phyloP scores from a whole-genome alignment of 768 basidiomycete genomes.

The Naganishia antarctica region DNA sequence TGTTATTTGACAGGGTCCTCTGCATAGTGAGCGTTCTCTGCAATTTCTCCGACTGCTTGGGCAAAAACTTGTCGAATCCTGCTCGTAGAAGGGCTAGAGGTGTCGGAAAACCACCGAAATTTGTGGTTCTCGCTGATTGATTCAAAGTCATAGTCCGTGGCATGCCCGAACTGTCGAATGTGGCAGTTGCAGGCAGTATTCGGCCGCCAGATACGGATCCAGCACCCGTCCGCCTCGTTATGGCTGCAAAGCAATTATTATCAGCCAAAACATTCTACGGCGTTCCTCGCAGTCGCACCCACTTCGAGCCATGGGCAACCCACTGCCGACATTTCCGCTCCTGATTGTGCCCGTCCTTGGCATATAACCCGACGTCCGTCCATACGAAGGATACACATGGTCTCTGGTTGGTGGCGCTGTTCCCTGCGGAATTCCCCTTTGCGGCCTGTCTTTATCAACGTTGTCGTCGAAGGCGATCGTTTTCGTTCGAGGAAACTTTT shows the following conservation, averaged over 20 bases:
- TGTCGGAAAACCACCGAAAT: conserved; percentile 50
- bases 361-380: conserved; percentile 31
- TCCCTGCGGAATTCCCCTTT: not conserved
- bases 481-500: conserved; percentile 48
- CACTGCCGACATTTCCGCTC: conserved; percentile 22
- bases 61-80: conserved; percentile 61
- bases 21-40: conserved; percentile 72
- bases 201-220: not conserved
- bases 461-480: conserved; percentile 50
- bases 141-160: conserved; percentile 29
- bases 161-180: conserved; percentile 33
- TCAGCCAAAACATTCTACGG: no score
- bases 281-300: not conserved
- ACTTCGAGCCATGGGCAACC: conserved; percentile 28
- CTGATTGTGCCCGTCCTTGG: conserved; percentile 43
- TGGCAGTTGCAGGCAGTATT: conserved; percentile 20
- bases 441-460: conserved; percentile 31
- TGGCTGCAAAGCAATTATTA: not conserved
- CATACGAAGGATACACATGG: conserved; percentile 2
- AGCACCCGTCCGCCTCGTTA: conserved; percentile 8
- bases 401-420: not conserved
- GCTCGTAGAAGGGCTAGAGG: conserved; percentile 50
- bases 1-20: conserved; percentile 52
- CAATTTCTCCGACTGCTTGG: conserved; percentile 58
- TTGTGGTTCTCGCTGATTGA: conserved; percentile 33